Conservation (phyloP, 106 monocot genomes). For the Dendrobium officinale region DNA sequence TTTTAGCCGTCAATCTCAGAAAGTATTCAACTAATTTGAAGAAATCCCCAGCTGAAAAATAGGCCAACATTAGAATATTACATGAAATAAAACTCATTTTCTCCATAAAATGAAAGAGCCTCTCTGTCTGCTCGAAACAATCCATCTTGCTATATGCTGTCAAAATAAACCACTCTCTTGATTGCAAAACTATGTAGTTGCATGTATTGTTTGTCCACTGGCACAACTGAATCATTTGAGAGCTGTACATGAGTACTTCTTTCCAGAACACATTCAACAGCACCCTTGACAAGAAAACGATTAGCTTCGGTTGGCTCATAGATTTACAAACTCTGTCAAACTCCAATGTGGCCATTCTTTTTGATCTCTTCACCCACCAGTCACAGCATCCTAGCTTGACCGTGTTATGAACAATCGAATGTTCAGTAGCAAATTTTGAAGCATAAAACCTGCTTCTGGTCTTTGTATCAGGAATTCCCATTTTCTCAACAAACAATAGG, state of each 20-base stretch:
- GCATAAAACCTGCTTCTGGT: conserved; percentile 20
- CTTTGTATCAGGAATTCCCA: conserved; percentile 65
- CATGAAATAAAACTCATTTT: conserved; percentile 37
- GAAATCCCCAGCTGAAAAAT: too few relatives aligned
- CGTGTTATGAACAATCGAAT: conserved; percentile 22
- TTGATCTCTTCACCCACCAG: conserved; percentile 74
- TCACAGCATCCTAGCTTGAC: conserved; percentile 59
- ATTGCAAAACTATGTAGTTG: conserved; percentile 32
- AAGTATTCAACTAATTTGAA: too few relatives aligned
- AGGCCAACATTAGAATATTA: too few relatives aligned
- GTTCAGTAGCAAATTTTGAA: conserved; percentile 21
- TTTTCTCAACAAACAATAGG: conserved; percentile 68
- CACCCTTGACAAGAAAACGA: conserved; percentile 72
- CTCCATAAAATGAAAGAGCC: conserved; percentile 22
- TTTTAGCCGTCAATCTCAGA: too few relatives aligned
- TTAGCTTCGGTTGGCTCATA: conserved; percentile 47
- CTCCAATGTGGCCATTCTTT: conserved; percentile 49
- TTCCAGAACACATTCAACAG: conserved; percentile 59
- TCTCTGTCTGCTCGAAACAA: conserved; percentile 14
- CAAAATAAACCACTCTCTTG: conserved; percentile 46
- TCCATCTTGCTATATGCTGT: conserved; percentile 22
- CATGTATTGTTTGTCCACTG: conserved; percentile 31
- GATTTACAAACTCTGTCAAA: conserved; percentile 64
- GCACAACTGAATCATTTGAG: conserved; percentile 52
- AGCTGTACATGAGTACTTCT: conserved; percentile 42